phyloP scores from a whole-genome alignment of 108 stramenopile species.

The Pseudonitzschia multiseries region DNA sequence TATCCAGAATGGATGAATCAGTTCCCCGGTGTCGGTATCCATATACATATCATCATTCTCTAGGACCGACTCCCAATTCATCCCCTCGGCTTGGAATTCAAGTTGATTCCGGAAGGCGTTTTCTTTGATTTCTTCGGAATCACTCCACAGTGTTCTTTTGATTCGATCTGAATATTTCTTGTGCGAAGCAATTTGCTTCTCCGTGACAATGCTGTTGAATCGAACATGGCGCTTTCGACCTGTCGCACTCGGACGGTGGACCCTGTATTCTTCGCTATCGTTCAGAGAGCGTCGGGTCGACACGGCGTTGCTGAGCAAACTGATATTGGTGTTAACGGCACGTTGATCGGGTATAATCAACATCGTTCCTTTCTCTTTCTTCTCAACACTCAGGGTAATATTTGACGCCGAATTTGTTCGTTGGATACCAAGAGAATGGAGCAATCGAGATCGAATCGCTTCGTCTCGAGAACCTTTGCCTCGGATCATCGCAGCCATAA shows the following conservation, averaged over 20 bases:
- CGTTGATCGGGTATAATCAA: background rate
- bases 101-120: conserved; percentile 64
- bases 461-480: background rate
- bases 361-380: background rate
- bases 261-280: conserved; percentile 5
- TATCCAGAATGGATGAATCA: conserved; percentile 49
- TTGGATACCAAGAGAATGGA: conserved; percentile 14
- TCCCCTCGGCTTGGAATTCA: conserved; percentile 74
- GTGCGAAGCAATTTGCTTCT: conserved; percentile 18
- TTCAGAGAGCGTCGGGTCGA: conserved; percentile 1
- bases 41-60: conserved; percentile 82
- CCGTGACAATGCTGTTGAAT: conserved; percentile 6
- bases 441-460: conserved; percentile 12
- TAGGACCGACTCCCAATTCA: conserved; percentile 65
- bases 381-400: background rate
- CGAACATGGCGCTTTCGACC: conserved; percentile 8
- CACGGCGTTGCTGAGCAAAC: background rate
- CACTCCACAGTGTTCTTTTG: conserved; percentile 57
- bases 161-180: conserved; percentile 54
- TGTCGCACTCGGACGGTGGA: background rate
- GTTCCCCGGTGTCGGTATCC: conserved; percentile 37
- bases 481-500: background rate
- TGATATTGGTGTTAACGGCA: background rate
- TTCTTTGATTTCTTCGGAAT: conserved; percentile 50
- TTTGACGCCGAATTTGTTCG: background rate